Evolutionary conservation across 805 yeast species (phyloP), one percentile per base, ranked within the genome.

Genomic region (Lipomyces anomalus): DNA sequence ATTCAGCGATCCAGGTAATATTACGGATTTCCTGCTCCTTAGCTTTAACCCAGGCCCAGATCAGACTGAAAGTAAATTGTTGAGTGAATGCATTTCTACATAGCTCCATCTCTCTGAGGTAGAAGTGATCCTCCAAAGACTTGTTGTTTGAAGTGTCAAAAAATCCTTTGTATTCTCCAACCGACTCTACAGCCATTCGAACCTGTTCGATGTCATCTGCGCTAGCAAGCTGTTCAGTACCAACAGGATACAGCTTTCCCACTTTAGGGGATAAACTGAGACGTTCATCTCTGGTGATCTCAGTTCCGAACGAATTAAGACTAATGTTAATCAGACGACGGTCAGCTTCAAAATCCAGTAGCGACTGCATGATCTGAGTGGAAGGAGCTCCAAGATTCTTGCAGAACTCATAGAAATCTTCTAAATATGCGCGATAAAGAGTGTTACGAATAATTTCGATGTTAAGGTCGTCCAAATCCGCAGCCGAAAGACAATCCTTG

Each of bases 1-100:
- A 92, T 70, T 92, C 99, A 40, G 97, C 95, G 46, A 92, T 90
- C 99, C 99, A 92, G n/a, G 97, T 87, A 56, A 92, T 83, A 65
- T 92, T 92, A 67, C 98, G 78, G 48, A 94, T 79, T 67, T 92
- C 99, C 68, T 94, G 98, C 67, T 92, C 98, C 61, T 84, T 84
- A 16, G 95, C 82, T 67, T 87, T 84, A 62, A 94, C 76, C 95
- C 96, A 92, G 4, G 96, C 95, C 92, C 96, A 92, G 46, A 92
- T 73, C 1, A 95, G 83, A 32, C 88, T 76, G 58, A 84, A 76
- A 16, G 96, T 80, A 67, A 92, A 92, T 66, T 50, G 55, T 68
- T 92, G 98, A 28, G 98, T 89, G 67, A 92, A 88, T 0, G 96
- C 95, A 62, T 83, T 81, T 61, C 80, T 84, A 68, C 96, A 89